Conservation (phyloP, 495 filamentous ascomycete species). For the Gamarada debralockiae region DNA sequence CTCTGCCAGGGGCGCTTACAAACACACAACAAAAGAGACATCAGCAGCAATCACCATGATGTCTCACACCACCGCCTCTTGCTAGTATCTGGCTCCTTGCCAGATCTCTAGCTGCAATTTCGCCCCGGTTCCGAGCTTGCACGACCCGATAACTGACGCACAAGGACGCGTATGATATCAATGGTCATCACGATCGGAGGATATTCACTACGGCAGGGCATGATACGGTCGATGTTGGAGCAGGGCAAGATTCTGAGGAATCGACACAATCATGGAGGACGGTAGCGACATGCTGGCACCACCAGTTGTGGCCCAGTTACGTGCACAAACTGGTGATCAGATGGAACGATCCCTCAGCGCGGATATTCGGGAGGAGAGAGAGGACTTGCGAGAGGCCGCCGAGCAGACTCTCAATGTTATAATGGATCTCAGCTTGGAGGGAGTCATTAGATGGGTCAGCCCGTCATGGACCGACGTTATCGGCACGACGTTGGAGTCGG, state of each 20-base stretch:
- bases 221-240: slow-evolving; percentile 21
- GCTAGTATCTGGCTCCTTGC: slow-evolving; percentile 20
- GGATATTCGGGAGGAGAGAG: slow-evolving; percentile 65
- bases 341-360: slow-evolving; percentile 53
- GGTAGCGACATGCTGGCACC: slow-evolving; percentile 21
- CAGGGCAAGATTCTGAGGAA: slow-evolving; percentile 20
- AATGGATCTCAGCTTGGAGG: slow-evolving; percentile 84
- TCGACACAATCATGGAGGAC: slow-evolving; percentile 17
- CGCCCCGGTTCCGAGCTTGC: slow-evolving; percentile 7
- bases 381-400: slow-evolving; percentile 90
- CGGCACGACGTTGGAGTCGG: slow-evolving; percentile 67
- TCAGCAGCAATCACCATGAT: slow-evolving; percentile 27
- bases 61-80: slow-evolving; percentile 16
- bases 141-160: slow-evolving; percentile 13
- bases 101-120: slow-evolving; percentile 5
- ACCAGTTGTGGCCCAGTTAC: slow-evolving; percentile 33
- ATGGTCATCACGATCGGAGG: slow-evolving; percentile 6
- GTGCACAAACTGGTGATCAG: slow-evolving; percentile 37
- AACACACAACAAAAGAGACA: slow-evolving; percentile 19
- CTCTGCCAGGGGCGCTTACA: slow-evolving; percentile 1
- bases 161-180: slow-evolving; percentile 11
- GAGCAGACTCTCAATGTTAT: slow-evolving; percentile 97
- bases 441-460: slow-evolving; percentile 89
- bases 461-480: slow-evolving; percentile 95
- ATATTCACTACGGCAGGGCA: neutral